Conservation (phyloP, 768 basidiomycete genomes). For the Auricularia auricula-judae region DNA sequence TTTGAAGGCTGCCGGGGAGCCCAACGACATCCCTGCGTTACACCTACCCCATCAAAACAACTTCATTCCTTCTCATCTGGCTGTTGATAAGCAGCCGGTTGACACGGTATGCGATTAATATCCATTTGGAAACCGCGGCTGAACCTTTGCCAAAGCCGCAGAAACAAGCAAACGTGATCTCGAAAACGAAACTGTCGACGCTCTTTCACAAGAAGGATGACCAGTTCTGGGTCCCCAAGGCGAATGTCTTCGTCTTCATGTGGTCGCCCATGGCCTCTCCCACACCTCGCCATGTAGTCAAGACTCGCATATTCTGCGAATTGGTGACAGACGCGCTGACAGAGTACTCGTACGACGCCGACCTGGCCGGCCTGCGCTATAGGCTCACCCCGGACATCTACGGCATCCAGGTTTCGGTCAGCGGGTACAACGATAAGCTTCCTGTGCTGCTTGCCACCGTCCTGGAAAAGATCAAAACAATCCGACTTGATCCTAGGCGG, state of each 20-base stretch:
- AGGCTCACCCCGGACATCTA: conserved; percentile 48
- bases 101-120: conserved; percentile 21
- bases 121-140: not conserved
- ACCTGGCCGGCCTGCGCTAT: conserved; percentile 80
- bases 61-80: conserved; percentile 81
- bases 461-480: conserved; percentile 26
- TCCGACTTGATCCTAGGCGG: conserved; percentile 28
- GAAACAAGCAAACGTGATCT: conserved; percentile 64
- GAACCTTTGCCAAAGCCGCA: conserved; percentile 38
- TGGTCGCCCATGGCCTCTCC: conserved; percentile 38
- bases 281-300: conserved; percentile 55
- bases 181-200: conserved; percentile 56
- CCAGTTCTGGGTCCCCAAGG: conserved; percentile 90
- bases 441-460: conserved; percentile 32
- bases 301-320: conserved; percentile 71
- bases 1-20: conserved; percentile 36
- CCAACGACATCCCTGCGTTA: conserved; percentile 57
- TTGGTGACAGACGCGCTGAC: conserved; percentile 81
- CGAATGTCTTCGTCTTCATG: conserved; percentile 62
- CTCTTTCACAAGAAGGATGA: conserved; percentile 99
- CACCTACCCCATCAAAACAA: conserved; percentile 76
- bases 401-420: conserved; percentile 39
- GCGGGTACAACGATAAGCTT: conserved; percentile 45
- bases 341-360: conserved; percentile 88
- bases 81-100: conserved; percentile 68